Percentiles rank a stretch among this genome's conserved stretches.
Evolutionary conservation across 257 asterid species (phyloP).

Genomic region (Cinchona pubescens): DNA sequence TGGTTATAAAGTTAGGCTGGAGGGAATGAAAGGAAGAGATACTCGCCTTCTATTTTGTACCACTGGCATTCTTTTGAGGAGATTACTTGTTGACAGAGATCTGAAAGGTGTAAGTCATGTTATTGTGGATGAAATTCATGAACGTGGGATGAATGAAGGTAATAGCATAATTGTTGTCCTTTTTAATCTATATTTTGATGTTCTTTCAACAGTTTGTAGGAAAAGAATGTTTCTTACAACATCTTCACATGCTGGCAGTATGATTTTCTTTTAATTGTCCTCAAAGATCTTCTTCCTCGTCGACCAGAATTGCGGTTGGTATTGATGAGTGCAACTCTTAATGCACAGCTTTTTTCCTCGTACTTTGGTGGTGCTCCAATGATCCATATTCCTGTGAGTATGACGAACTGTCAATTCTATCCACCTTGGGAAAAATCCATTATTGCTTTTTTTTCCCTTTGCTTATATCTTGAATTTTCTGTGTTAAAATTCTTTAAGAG

Average conservation of each 20-base stretch:
- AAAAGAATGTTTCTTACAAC: constrained; percentile 21
- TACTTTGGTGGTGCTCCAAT: constrained; percentile 82
- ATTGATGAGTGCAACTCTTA: constrained; percentile 92
- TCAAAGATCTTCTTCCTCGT: constrained; percentile 87
- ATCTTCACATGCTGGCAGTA: constrained; percentile 50
- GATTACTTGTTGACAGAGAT: constrained; percentile 77
- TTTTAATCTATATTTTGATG: constrained; percentile 11
- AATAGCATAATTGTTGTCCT: constrained; percentile 17
- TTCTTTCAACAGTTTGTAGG: background rate
- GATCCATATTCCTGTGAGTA: constrained; percentile 81
- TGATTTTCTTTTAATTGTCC: constrained; percentile 84
- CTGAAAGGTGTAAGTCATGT: constrained; percentile 86
- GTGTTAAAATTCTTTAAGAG: background rate
- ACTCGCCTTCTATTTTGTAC: constrained; percentile 92
- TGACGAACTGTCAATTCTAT: background rate
- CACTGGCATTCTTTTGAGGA: constrained; percentile 79
- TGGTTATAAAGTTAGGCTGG: constrained; percentile 92
- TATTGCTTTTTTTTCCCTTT: background rate
- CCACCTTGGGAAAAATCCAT: background rate
- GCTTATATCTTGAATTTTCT: background rate
- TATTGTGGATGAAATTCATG: constrained; percentile 91
- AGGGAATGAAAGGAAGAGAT: constrained; percentile 92
- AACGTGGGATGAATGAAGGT: constrained; percentile 99
- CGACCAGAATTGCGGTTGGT: constrained; percentile 78
- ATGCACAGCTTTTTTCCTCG: constrained; percentile 89